Evolutionary conservation across 108 stramenopile species (phyloP).

Genomic region (Nitzschia sp.): DNA sequence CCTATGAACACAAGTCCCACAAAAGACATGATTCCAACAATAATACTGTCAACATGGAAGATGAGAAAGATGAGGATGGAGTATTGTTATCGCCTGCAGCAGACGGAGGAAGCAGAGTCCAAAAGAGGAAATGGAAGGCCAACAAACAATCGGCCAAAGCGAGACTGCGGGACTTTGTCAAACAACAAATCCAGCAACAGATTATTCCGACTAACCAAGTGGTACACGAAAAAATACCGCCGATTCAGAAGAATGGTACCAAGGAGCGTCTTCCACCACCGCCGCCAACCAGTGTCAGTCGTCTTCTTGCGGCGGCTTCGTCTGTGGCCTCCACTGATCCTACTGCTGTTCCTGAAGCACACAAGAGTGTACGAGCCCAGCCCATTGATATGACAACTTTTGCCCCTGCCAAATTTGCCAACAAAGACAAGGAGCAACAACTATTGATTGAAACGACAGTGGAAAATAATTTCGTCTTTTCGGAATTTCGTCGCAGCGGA

Average conservation of each 20-base stretch:
- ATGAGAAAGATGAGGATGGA: neutral
- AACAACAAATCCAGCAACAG: neutral
- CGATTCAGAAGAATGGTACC: neutral
- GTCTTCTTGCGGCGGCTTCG: neutral
- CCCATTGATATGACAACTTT: neutral
- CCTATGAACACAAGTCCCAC: neutral
- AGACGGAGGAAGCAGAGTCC: neutral
- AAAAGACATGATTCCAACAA: neutral
- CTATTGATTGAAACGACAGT: slow-evolving; percentile 46
- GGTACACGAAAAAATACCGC: neutral
- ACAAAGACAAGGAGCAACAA: slow-evolving; percentile 42
- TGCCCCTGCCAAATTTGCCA: slow-evolving; percentile 3
- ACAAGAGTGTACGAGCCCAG: neutral
- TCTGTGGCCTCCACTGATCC: neutral
- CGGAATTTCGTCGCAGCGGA: slow-evolving; percentile 21
- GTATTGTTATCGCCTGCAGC: neutral
- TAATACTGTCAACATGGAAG: neutral
- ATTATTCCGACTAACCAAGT: neutral
- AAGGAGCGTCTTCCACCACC: neutral
- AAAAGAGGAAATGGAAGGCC: neutral
- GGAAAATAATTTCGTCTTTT: slow-evolving; percentile 61
- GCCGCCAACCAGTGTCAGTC: neutral
- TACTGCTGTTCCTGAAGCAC: neutral
- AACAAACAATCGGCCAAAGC: neutral
- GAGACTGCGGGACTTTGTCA: neutral